phyloP scores from a whole-genome alignment of 441 rosid species.

The Pelargonium citronellum region DNA sequence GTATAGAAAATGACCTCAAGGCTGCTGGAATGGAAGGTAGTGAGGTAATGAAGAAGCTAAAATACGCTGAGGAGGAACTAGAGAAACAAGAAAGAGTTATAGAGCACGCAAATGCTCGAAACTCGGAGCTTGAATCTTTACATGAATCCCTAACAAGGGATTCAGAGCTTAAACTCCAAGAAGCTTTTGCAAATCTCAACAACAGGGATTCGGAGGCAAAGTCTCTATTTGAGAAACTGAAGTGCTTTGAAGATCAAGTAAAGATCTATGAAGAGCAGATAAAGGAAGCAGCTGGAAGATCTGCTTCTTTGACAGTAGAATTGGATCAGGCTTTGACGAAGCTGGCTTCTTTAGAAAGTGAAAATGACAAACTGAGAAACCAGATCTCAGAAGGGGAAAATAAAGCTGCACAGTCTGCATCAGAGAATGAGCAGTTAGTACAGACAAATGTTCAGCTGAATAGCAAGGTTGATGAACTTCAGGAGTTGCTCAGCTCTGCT shows the following conservation, averaged over 20 bases:
- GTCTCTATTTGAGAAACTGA: constrained; percentile 45
- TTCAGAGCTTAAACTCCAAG: constrained; percentile 50
- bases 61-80: constrained; percentile 62
- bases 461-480: constrained; percentile 61
- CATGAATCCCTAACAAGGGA: constrained; percentile 54
- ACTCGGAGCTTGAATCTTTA: constrained; percentile 53
- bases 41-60: constrained; percentile 62
- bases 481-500: constrained; percentile 49
- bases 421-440: constrained; percentile 60
- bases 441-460: constrained; percentile 79
- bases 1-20: constrained; percentile 58
- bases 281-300: constrained; percentile 38
- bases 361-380: constrained; percentile 53
- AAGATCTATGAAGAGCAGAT: constrained; percentile 44
- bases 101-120: constrained; percentile 48
- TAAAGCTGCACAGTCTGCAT: constrained; percentile 47
- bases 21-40: constrained; percentile 58
- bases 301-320: constrained; percentile 58
- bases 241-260: constrained; percentile 39
- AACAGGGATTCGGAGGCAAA: constrained; percentile 53
- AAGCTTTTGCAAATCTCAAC: constrained; percentile 39
- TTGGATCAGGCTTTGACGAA: constrained; percentile 47
- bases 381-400: constrained; percentile 51
- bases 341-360: constrained; percentile 49
- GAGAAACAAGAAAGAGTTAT: constrained; percentile 46